Percentiles rank a stretch among this genome's conserved stretches.
Evolutionary conservation across 2,329 filamentous ascomycete species (phyloP).

Genomic region (Fusarium nodosum): DNA sequence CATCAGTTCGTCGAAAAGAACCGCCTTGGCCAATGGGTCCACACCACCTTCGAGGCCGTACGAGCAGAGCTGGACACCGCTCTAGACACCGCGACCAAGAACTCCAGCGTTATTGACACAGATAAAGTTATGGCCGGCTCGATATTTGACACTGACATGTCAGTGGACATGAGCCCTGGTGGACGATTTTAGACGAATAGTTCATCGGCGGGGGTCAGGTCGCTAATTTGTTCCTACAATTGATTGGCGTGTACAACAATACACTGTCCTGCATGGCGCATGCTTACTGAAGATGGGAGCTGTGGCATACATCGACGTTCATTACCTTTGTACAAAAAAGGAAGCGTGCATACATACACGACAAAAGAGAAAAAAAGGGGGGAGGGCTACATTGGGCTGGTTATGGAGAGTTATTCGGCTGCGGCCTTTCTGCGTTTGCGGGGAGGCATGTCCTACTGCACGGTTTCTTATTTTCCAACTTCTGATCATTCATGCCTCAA

Average conservation of each 20-base stretch:
- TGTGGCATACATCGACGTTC: constrained; percentile 19
- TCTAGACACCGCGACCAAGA: constrained; percentile 52
- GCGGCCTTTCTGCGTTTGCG: constrained; percentile 30
- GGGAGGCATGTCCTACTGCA: constrained; percentile 12
- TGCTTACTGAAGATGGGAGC: neutral
- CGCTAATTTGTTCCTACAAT: constrained; percentile 1
- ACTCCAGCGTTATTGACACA: constrained; percentile 12
- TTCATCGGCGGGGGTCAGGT: neutral
- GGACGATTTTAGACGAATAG: constrained; percentile 12
- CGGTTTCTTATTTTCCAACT: constrained; percentile 6
- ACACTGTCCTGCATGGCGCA: constrained; percentile 15
- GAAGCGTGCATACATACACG: constrained; percentile 26
- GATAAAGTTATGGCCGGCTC: constrained; percentile 34
- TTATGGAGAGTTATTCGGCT: constrained; percentile 25
- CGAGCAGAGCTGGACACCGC: constrained; percentile 53
- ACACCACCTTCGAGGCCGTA: constrained; percentile 56
- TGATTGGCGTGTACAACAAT: constrained; percentile 32
- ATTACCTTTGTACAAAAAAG: constrained; percentile 18
- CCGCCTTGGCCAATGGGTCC: constrained; percentile 77
- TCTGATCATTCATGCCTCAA: constrained; percentile 15
- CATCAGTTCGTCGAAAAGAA: constrained; percentile 74
- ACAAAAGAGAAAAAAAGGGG: constrained; percentile 15
- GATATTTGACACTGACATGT: constrained; percentile 40
- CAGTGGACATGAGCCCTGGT: constrained; percentile 17
- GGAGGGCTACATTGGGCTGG: constrained; percentile 35